Percentiles rank a stretch among this genome's conserved stretches.
phyloP scores from a whole-genome alignment of 129 eudicot species.

The Chrysanthemum seticuspe region DNA sequence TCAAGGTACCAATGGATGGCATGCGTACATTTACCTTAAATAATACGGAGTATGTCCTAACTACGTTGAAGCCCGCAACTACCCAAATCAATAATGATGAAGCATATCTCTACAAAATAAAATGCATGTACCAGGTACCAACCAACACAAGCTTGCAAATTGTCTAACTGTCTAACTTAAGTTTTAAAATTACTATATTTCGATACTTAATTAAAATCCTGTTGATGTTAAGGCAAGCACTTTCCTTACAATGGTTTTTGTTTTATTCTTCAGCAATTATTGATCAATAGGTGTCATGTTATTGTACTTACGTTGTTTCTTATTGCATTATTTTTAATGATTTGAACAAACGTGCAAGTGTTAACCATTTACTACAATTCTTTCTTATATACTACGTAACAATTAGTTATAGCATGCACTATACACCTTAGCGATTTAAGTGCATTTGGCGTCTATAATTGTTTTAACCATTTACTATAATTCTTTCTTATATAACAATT shows the following conservation, averaged over 20 bases:
- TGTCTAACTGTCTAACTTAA: background rate
- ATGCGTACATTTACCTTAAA: conserved; percentile 16
- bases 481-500: background rate
- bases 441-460: too few species aligned
- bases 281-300: background rate
- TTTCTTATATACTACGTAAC: background rate
- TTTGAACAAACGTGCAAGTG: background rate
- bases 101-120: background rate
- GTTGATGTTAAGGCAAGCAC: background rate
- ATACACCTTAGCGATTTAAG: too few species aligned
- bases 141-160: background rate
- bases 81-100: background rate
- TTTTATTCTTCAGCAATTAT: conserved; percentile 4
- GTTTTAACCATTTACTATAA: background rate
- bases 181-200: background rate
- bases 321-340: background rate
- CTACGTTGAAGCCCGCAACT: conserved; percentile 20
- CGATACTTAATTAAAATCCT: background rate
- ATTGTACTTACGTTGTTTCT: background rate
- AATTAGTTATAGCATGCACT: too few species aligned
- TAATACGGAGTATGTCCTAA: background rate
- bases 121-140: background rate
- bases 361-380: background rate
- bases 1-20: background rate
- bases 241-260: background rate